A percentile compares a stretch with the other conserved stretches of the same genome.
Evolutionary conservation across 352 stramenopile genomes (phyloP).

Genomic region (Thraustotheca clavata): DNA sequence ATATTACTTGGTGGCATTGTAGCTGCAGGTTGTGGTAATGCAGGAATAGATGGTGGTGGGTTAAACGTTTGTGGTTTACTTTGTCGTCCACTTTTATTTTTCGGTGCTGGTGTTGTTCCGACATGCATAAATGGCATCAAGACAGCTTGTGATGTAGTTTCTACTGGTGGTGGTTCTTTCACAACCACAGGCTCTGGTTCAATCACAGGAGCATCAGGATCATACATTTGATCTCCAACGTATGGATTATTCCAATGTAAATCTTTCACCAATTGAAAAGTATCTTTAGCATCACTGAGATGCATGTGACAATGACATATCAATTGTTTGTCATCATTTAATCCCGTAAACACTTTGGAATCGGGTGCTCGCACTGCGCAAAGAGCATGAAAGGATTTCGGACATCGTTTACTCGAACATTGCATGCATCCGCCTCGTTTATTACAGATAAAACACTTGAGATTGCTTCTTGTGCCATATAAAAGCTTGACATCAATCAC

Average conservation of each 20-base stretch:
- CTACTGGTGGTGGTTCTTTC: no score
- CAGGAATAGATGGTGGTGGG: not conserved
- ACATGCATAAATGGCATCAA: not conserved
- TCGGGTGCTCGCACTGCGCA: slow-evolving; percentile 71
- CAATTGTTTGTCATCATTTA: slow-evolving; percentile 66
- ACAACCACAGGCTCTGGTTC: not conserved
- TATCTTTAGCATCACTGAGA: slow-evolving; percentile 39
- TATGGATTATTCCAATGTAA: slow-evolving; percentile 6
- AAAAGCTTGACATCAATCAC: slow-evolving; percentile 52
- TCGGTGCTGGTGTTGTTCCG: not conserved
- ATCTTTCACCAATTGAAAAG: slow-evolving; percentile 8
- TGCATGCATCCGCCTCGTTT: slow-evolving; percentile 79
- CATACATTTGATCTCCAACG: slow-evolving; percentile 1
- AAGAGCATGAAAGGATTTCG: slow-evolving; percentile 71
- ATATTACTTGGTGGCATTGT: not conserved
- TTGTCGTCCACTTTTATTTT: slow-evolving; percentile 14
- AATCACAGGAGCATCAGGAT: not conserved
- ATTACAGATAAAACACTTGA: slow-evolving; percentile 79
- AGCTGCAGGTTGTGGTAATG: not conserved
- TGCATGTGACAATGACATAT: slow-evolving; percentile 80
- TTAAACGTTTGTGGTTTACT: not conserved
- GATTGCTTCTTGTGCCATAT: slow-evolving; percentile 50
- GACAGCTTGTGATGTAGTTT: not conserved
- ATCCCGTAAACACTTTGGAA: slow-evolving; percentile 67
- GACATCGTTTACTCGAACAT: slow-evolving; percentile 75